Conservation (phyloP, 495 filamentous ascomycete genomes). For the Rostrohypoxylon terebratum region DNA sequence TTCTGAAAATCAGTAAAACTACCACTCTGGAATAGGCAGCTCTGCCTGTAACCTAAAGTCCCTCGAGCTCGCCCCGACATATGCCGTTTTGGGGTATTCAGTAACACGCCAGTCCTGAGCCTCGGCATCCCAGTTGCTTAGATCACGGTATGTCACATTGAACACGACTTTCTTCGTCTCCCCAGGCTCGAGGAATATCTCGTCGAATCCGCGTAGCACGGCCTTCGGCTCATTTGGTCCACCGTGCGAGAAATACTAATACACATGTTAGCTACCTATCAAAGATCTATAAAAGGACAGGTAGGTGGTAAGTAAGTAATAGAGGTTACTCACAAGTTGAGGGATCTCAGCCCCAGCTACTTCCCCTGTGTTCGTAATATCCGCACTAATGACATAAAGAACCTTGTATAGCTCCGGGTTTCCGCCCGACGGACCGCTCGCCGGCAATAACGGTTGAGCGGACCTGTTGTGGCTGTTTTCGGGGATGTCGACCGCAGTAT, state of each 20-base stretch:
- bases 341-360: constrained; percentile 67
- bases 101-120: constrained; percentile 80
- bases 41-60: constrained; percentile 43
- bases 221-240: constrained; percentile 72
- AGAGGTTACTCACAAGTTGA: constrained; percentile 64
- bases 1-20: neutral
- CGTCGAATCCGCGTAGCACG: constrained; percentile 84
- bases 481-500: constrained; percentile 63
- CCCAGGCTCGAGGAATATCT: constrained; percentile 70
- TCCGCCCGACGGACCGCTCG: constrained; percentile 81
- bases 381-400: constrained; percentile 58
- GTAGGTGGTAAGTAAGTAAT: neutral
- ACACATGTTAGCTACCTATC: constrained; percentile 64
- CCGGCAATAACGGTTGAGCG: constrained; percentile 72
- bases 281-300: neutral
- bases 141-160: constrained; percentile 78
- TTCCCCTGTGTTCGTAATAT: constrained; percentile 64
- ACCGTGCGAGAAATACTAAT: constrained; percentile 70
- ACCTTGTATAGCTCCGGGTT: constrained; percentile 70
- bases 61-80: constrained; percentile 56
- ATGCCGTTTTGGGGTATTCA: constrained; percentile 51
- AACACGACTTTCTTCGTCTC: constrained; percentile 72
- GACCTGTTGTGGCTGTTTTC: constrained; percentile 70
- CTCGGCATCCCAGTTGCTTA: constrained; percentile 80
- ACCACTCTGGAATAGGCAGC: constrained; percentile 17